Evolutionary conservation across 805 yeast genomes (phyloP), one percentile per base, ranked within the genome.

Genomic region (Tetrapisispora fleetii): DNA sequence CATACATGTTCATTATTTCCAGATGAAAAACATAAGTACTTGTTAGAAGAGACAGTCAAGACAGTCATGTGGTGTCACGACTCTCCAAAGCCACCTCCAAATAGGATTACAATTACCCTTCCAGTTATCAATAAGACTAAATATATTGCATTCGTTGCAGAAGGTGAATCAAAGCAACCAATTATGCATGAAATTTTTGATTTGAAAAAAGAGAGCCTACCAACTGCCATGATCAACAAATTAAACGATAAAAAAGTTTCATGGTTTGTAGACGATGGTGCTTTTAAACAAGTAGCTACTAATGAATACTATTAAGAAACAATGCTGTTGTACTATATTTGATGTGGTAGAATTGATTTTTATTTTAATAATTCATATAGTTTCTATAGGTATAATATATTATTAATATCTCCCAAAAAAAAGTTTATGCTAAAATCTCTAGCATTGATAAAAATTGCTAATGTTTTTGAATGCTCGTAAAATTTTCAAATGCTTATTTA

Each of bases 1-100:
- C 97, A 89, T 66, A 89, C 96, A 5, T 86, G 95, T 69, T 89
- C 96, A 1, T 72, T 89, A 53, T 89, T 89, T 77, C 96, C 96
- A 13, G 89, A 83, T 37, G 59, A 52, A 17, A 44, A 41, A 5
- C 96, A 88, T 64, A 58, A 65, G 51, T 73, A 87, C 58, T 72
- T 89, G 49, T 43, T 65, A 13, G 54, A 62, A 2, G 91, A 83
- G 61, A 64, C 68, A 27, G 45, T 63, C 10, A 69, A 72, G 51
- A 65, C 67, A 39, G 81, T 89, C 49, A 79, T 90, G 10, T 68
- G 78, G 58, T 78, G 90, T 53, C 73, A 75, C 45, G 91, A 89
- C 64, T 85, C 95, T 11, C 96, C 96, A 65, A 90, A 90, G 68
- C 95, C 95, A 32, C 97, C 97, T 38, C 82, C 90, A 64, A 81